These are phyloP conservation scores for Mycena kentingensis DNA, from an alignment of 768 basidiomycete genomes.

Conservation along the genomic window DNA sequence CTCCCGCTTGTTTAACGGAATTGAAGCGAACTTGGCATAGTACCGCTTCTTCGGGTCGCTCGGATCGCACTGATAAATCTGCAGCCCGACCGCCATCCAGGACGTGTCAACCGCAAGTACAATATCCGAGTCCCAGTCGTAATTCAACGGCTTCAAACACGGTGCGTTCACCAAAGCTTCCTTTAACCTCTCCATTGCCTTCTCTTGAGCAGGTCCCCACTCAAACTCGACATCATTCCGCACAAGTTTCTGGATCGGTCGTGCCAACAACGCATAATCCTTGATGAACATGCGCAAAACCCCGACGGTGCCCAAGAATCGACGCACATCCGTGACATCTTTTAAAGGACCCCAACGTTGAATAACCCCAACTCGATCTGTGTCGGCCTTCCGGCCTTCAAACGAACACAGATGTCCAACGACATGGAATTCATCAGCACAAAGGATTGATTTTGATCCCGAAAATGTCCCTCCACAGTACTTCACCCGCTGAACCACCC, in stretches of 20 bases:
- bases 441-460: constrained; percentile 28
- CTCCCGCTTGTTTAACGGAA: constrained; percentile 1
- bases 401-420: constrained; percentile 34
- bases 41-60: too few species aligned
- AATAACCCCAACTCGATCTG: constrained; percentile 27
- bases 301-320: constrained; percentile 35
- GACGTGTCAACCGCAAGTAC: constrained; percentile 33
- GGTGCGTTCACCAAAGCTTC: constrained; percentile 9
- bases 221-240: constrained; percentile 18
- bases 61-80: too few species aligned
- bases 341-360: constrained; percentile 20
- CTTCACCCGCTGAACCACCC: too few species aligned
- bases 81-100: constrained; percentile 4
- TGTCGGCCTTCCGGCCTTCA: constrained; percentile 33
- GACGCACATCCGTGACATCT: constrained; percentile 18
- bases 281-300: constrained; percentile 19
- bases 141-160: constrained; percentile 28
- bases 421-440: constrained; percentile 39
- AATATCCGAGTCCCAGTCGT: too few species aligned
- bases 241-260: constrained; percentile 2
- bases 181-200: constrained; percentile 25
- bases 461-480: constrained; percentile 29
- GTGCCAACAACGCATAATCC: too few species aligned
- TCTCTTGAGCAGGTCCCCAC: constrained; percentile 20
- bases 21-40: too few species aligned